Percentiles rank a stretch among this genome's conserved stretches.
These are phyloP conservation scores for Tephrocybe sp. DNA, from an alignment of 768 basidiomycete species.

Conservation along the genomic window DNA sequence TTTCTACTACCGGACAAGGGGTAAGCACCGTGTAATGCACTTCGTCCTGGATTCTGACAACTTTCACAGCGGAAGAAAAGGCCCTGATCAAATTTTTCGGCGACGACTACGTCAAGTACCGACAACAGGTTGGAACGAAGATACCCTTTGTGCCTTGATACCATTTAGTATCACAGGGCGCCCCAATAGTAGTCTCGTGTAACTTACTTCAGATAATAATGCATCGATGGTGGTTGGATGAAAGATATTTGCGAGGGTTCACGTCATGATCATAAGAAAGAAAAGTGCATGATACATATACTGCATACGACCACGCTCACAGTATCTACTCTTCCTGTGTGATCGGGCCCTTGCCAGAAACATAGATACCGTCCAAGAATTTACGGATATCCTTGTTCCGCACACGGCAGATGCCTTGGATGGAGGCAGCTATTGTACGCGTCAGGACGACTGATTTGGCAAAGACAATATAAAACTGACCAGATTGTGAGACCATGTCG, in stretches of 20 bases:
- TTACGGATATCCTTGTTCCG: constrained; percentile 99
- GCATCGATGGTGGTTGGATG: not conserved
- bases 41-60: constrained; percentile 1
- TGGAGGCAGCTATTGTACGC: constrained; percentile 72
- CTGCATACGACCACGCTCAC: constrained; percentile 8
- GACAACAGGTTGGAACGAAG: constrained; percentile 74
- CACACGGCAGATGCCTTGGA: constrained; percentile 95
- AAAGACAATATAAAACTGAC: constrained; percentile 34
- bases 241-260: not conserved
- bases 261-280: constrained; percentile 14
- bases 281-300: constrained; percentile 4
- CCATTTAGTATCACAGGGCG: not conserved
- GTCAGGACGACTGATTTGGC: constrained; percentile 2
- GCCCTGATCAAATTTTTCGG: constrained; percentile 88
- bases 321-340: constrained; percentile 42
- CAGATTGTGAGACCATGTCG: constrained; percentile 96
- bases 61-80: constrained; percentile 70
- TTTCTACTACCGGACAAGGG: constrained; percentile 77
- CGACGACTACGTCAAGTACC: constrained; percentile 78
- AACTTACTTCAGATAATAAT: not conserved
- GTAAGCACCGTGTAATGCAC: constrained; percentile 44
- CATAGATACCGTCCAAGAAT: constrained; percentile 94
- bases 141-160: constrained; percentile 81
- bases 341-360: constrained; percentile 78
- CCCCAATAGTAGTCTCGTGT: not conserved